Percentiles rank a stretch among this genome's conserved stretches.
Conservation (phyloP, 1,139 yeast species). For the Debaryomyces sp. region DNA sequence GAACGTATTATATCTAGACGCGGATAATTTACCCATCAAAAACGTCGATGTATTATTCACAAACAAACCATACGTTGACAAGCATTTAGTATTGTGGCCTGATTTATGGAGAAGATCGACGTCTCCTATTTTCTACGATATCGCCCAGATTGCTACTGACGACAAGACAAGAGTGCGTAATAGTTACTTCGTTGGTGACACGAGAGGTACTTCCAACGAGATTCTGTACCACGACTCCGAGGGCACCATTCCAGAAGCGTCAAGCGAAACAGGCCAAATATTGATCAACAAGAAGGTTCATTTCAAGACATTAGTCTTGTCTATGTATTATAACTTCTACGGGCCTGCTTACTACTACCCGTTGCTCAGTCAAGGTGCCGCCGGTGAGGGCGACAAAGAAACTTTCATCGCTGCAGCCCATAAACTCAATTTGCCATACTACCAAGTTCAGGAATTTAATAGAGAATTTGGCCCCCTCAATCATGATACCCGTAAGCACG, state of each 20-base stretch:
- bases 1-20: conserved; percentile 37
- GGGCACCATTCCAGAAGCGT: conserved; percentile 61
- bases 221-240: conserved; percentile 48
- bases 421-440: conserved; percentile 49
- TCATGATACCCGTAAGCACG: conserved; percentile 22
- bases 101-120: conserved; percentile 45
- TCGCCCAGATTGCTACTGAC: conserved; percentile 29
- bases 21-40: conserved; percentile 37
- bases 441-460: conserved; percentile 52
- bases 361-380: conserved; percentile 57
- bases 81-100: conserved; percentile 40
- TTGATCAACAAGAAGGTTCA: conserved; percentile 55
- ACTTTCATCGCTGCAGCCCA: conserved; percentile 65
- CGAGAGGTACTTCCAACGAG: conserved; percentile 22
- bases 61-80: conserved; percentile 32
- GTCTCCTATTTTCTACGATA: conserved; percentile 35
- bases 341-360: conserved; percentile 59
- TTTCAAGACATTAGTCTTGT: conserved; percentile 49
- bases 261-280: conserved; percentile 64
- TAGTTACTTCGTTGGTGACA: conserved; percentile 31
- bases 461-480: conserved; percentile 39
- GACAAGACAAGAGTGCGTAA: conserved; percentile 23
- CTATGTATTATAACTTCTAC: conserved; percentile 57
- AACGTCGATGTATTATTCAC: conserved; percentile 37
- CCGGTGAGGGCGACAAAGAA: conserved; percentile 68